Conservation (phyloP, 2,329 filamentous ascomycete species). For the Colletotrichum sp. region DNA sequence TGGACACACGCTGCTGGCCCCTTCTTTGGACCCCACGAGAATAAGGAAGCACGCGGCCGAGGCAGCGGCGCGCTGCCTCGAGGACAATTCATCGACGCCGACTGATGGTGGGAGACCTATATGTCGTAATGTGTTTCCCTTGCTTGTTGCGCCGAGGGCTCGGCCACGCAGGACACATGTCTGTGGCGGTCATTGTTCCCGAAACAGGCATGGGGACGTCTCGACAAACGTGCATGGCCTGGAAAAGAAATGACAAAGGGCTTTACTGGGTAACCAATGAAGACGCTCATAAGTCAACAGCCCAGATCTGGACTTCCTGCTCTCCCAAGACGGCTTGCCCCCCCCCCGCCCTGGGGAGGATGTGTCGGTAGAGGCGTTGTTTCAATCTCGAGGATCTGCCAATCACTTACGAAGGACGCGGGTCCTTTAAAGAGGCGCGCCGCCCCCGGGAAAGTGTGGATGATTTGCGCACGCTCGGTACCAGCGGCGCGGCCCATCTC, state of each 20-base stretch:
- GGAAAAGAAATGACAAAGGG: neutral
- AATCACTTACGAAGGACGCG: neutral
- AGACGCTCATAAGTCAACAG: fast-evolving
- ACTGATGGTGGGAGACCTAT: neutral
- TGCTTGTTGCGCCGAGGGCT: neutral
- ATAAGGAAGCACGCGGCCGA: slow-evolving; percentile 4
- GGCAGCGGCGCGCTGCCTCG: neutral
- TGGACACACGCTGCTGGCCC: neutral
- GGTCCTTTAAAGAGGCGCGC: neutral
- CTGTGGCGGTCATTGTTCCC: neutral
- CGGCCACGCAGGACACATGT: neutral
- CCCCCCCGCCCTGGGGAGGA: neutral
- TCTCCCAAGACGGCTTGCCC: neutral
- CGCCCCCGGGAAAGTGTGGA: neutral
- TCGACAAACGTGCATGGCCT: neutral
- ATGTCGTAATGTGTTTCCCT: neutral
- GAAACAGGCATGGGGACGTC: neutral
- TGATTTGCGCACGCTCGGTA: neutral
- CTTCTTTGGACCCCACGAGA: neutral
- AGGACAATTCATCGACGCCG: neutral
- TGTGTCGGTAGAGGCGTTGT: neutral
- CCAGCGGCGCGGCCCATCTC: neutral
- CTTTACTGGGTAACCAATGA: neutral
- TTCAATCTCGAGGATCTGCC: slow-evolving; percentile 5
- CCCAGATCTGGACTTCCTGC: neutral